Base-by-base conservation (phyloP, 495 filamentous ascomycete genomes). In the Penicillium bovifimosum region DNA sequence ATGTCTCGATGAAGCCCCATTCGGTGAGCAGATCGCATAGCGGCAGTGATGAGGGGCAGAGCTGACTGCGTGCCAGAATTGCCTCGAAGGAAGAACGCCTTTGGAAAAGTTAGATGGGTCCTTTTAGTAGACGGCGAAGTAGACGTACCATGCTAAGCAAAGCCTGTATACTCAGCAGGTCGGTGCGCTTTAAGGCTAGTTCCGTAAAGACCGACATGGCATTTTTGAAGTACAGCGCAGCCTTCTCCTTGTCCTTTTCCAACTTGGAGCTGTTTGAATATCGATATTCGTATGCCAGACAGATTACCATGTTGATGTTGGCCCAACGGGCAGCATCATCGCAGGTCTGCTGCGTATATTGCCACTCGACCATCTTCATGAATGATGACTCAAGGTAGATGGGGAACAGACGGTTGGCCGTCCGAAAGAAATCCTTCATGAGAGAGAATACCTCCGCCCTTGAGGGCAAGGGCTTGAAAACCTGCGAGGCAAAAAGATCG, bases 321-420 rank as follows among this genome's bases (percentile, higher is more conserved):
- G 92, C 92, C 91, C 95, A 98, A 82, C 92, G 95, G 16, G 92
- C 93, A 16, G 89, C 90, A 46, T 92, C 90, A 58, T 91, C 86
- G 59, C 95, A 96, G 17, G 90, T 91, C 56, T 96, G 86, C 35
- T 80, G 73, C 9, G 91, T 91, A 70, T 96, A 98, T 60, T 97
- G 91, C 70, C 87, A 86, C 60, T 96, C 90, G 4, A 98, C 88
- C 29, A 97, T 74, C 61, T 88, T 84, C 88, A 96, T 96, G 61
- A 98, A 98, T 0, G 92, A 90, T 9, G 86, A 85, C 65, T 96
- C 90, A 64, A 97, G 91, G 64, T 93, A 97, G 5, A 98, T 78
- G 24, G 93, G 93, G 66, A 96, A 95, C 71, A 96, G 88, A 76
- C 89, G 87, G 72, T 98, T 98, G 71, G 96, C 90, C 60, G 95